Conservation (phyloP, 129 eudicot species). For the Glebionis coronaria region DNA sequence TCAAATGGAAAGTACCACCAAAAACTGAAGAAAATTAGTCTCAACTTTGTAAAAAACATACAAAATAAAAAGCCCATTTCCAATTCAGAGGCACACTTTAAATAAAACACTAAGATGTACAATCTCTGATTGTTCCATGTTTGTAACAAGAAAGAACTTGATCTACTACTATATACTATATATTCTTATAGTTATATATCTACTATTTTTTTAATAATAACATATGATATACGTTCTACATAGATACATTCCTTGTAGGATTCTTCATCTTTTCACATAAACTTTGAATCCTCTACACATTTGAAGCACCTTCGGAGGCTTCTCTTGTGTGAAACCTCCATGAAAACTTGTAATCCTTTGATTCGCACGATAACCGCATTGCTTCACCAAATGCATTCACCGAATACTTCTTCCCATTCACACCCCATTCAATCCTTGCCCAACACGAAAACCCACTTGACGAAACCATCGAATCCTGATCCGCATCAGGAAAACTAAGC, state of each 20-base stretch:
- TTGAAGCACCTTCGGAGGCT: conserved; percentile 33
- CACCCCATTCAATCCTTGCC: conserved; percentile 74
- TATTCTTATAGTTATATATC: conserved; percentile 16
- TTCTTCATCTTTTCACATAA: not conserved
- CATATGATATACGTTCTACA: conserved; percentile 22
- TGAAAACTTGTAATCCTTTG: conserved; percentile 57
- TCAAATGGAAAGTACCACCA: conserved; percentile 97
- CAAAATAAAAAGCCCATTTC: conserved; percentile 7
- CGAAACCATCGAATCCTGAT: not conserved
- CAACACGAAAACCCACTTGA: conserved; percentile 53
- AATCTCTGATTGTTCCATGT: not conserved
- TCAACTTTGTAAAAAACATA: not conserved
- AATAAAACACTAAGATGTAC: conserved; percentile 14
- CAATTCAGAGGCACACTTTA: not conserved
- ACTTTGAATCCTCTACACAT: conserved; percentile 2
- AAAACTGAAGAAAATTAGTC: conserved; percentile 18
- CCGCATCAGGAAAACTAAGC: conserved; percentile 33
- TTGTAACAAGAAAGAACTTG: conserved; percentile 21
- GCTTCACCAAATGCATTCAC: conserved; percentile 57
- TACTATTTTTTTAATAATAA: conserved; percentile 1
- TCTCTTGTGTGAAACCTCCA: conserved; percentile 71
- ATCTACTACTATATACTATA: conserved; percentile 13
- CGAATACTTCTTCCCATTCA: conserved; percentile 37
- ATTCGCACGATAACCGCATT: conserved; percentile 45
- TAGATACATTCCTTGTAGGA: conserved; percentile 5